Percentiles rank a stretch among this genome's conserved stretches.
Evolutionary conservation across 306 rosid species (phyloP).

Genomic region (Clitoria ternatea): DNA sequence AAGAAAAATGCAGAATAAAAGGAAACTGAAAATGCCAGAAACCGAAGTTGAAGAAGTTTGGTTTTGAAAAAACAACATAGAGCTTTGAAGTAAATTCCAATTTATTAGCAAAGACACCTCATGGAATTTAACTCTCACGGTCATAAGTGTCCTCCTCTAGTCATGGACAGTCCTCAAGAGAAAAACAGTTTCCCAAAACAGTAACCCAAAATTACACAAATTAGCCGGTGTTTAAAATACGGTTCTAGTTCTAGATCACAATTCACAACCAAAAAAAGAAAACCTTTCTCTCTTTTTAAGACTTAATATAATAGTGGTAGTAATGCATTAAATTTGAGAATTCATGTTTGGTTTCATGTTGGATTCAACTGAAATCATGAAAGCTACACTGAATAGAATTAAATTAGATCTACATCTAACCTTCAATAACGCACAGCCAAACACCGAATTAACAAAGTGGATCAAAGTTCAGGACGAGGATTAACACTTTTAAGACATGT

Average conservation of each 20-base stretch:
- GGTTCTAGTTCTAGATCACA: slow-evolving; percentile 9
- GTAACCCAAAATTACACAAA: slow-evolving; percentile 6
- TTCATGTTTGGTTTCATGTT: no score
- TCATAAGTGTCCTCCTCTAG: not conserved
- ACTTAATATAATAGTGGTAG: not conserved
- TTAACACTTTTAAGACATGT: not conserved
- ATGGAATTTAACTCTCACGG: not conserved
- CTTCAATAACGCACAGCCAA: no score
- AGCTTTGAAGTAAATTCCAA: not conserved
- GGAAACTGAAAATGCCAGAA: not conserved
- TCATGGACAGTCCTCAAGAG: not conserved
- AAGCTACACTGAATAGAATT: no score
- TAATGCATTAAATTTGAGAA: not conserved
- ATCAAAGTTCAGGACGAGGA: not conserved
- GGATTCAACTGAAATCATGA: no score
- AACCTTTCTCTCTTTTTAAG: not conserved
- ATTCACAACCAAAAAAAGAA: not conserved
- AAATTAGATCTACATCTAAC: no score
- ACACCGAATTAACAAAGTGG: slow-evolving; percentile 8
- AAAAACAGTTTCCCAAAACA: not conserved
- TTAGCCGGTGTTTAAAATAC: not conserved
- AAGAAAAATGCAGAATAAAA: not conserved
- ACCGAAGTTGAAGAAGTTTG: not conserved
- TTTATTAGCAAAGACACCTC: not conserved
- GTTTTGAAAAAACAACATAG: not conserved